Evolutionary conservation across 1,139 yeast species (phyloP).

Genomic region (Geotrichum restrictum): DNA sequence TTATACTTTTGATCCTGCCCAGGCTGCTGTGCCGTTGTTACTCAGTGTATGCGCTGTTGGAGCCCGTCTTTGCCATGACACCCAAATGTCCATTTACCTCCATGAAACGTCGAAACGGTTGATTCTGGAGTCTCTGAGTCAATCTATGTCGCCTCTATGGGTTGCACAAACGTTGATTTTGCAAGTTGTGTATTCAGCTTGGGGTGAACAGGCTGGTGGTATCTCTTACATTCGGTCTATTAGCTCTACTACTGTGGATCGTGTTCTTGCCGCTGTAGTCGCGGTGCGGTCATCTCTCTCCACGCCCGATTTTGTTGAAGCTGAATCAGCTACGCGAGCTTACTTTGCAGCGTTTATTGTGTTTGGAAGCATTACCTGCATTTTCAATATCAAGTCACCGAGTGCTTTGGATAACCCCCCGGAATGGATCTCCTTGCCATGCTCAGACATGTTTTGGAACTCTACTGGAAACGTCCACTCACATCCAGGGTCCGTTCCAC

Average conservation of each 20-base stretch:
- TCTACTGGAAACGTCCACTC: conserved; percentile 17
- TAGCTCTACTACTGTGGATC: conserved; percentile 28
- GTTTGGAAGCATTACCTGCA: conserved; percentile 33
- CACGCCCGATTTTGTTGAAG: conserved; percentile 20
- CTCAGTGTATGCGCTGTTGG: conserved; percentile 39
- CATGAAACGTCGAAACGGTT: conserved; percentile 32
- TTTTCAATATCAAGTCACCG: conserved; percentile 26
- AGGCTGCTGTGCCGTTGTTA: conserved; percentile 35
- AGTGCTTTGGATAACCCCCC: background rate
- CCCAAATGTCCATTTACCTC: conserved; percentile 31
- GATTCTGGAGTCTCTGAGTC: conserved; percentile 19
- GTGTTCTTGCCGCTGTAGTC: conserved; percentile 24
- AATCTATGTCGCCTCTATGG: conserved; percentile 31
- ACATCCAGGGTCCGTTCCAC: conserved; percentile 6
- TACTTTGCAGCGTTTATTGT: conserved; percentile 35
- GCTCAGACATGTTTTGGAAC: conserved; percentile 38
- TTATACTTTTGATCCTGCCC: conserved; percentile 35
- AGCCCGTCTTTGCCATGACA: conserved; percentile 35
- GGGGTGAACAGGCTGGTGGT: conserved; percentile 37
- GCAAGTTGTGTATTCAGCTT: conserved; percentile 33
- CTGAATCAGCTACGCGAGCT: conserved; percentile 35
- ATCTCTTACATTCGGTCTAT: conserved; percentile 33
- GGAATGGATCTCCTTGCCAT: conserved; percentile 29
- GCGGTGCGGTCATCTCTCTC: conserved; percentile 2
- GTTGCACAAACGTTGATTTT: conserved; percentile 35